Conservation (phyloP, 306 rosid species). For the Rosa rugosa region DNA sequence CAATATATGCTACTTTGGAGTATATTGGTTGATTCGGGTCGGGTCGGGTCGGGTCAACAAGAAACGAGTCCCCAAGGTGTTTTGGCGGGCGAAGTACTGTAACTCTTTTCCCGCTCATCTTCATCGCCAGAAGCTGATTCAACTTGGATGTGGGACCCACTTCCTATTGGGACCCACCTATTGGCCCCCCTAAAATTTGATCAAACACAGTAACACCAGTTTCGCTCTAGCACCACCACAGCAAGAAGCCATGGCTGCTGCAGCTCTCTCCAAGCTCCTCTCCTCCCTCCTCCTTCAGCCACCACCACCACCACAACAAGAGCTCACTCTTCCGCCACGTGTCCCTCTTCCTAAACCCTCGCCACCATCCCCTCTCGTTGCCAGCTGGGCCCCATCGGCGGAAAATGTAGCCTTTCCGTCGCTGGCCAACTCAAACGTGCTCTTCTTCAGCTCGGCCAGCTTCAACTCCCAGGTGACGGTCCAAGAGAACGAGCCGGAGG, state of each 20-base stretch:
- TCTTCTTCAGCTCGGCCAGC: conserved; percentile 29
- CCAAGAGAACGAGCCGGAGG: conserved; percentile 36
- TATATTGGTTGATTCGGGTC: too few species aligned
- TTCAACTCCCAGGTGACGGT: conserved; percentile 33
- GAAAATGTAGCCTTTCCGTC: conserved; percentile 17
- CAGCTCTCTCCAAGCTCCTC: conserved; percentile 24
- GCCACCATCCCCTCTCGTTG: not conserved
- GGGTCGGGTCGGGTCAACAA: too few species aligned
- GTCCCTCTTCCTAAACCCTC: not conserved
- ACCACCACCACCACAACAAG: not conserved
- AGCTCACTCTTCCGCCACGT: conserved; percentile 13
- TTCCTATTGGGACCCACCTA: not conserved
- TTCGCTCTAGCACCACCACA: not conserved
- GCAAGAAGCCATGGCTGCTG: conserved; percentile 24
- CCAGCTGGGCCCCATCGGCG: conserved; percentile 7
- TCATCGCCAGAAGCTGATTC: not conserved
- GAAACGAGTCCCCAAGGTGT: too few species aligned
- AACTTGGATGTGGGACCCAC: not conserved
- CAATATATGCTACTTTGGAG: too few species aligned
- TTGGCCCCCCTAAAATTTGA: not conserved
- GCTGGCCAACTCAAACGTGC: conserved; percentile 18
- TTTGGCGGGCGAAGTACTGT: too few species aligned
- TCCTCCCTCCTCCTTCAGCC: conserved; percentile 23
- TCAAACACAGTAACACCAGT: not conserved
- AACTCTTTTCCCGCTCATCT: not conserved